Evolutionary conservation across 495 filamentous ascomycete species (phyloP), one percentile per base, ranked within the genome.

Genomic region (Pseudotulostoma volvatum): DNA sequence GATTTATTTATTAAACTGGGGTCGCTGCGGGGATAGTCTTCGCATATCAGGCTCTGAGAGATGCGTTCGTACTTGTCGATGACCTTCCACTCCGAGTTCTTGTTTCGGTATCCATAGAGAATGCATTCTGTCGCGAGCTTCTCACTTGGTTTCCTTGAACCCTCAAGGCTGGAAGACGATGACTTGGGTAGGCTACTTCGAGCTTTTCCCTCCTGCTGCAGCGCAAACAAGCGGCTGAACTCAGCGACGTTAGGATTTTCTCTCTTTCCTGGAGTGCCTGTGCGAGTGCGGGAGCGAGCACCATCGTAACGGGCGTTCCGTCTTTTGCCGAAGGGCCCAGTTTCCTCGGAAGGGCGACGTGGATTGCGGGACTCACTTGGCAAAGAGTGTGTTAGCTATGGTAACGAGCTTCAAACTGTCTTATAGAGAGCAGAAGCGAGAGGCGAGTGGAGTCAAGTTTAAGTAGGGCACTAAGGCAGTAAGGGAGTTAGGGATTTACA

Each of bases 61-160:
- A 85, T 75, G 35, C 76, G 67, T 63, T 94, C 86, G 55, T 77
- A 94, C 51, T 80, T 77, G 49, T 78, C 76, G 44, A 94, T 79
- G 17, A 83, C 84, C 20, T 84, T 81, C 66, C 84, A 93, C 59
- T 90, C 81, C 18, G 70, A 64, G 28, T 69, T 63, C 33, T 76
- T 67, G 25, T 67, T 66, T 23, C 74, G 71, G 56, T 83, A 93
- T n/a, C 86, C 86, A 43, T 82, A 78, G 17, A 94, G 63, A 18
- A 92, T 75, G 41, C 87, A 73, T 55, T 93, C 83, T 14, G 76
- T 85, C 9, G 86, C 84, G 46, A 74, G 70, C 48, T 69, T 72
- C 35, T 69, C 67, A 13, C 56, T 56, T 36, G 55, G 58, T 38
- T 60, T 60, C 41, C 63, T 48, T 7, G 48, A 39, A 42, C 58